These are phyloP conservation scores for Xylariomycetidae sp. DNA, from an alignment of 2,329 filamentous ascomycete genomes.

Conservation along the genomic window DNA sequence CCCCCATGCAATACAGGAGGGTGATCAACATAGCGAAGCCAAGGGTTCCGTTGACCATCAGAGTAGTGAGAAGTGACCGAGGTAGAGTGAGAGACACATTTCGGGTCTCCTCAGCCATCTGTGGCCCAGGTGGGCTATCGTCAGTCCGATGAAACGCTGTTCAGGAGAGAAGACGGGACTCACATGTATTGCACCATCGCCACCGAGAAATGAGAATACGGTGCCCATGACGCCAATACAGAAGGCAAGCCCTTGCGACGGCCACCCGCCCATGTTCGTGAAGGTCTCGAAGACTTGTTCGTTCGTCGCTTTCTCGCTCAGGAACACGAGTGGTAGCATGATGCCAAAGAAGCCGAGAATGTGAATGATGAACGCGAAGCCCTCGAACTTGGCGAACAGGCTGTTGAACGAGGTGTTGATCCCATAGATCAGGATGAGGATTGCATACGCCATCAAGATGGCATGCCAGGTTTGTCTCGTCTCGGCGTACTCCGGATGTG, in stretches of 20 bases:
- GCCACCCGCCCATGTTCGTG: slow-evolving; percentile 42
- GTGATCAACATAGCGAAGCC: slow-evolving; percentile 50
- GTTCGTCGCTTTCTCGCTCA: slow-evolving; percentile 25
- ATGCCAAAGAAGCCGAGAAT: slow-evolving; percentile 37
- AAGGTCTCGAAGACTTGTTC: slow-evolving; percentile 40
- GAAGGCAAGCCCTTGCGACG: slow-evolving; percentile 37
- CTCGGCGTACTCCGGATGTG: slow-evolving; percentile 24
- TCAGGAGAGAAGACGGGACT: slow-evolving; percentile 1
- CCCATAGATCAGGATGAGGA: no score
- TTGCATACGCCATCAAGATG: slow-evolving; percentile 32
- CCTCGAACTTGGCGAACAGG: slow-evolving; percentile 35
- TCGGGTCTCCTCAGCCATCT: slow-evolving; percentile 37
- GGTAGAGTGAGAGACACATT: slow-evolving; percentile 44
- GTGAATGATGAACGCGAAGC: slow-evolving; percentile 36
- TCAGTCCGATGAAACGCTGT: slow-evolving; percentile 29
- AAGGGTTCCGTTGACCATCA: slow-evolving; percentile 42
- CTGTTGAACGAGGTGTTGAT: slow-evolving; percentile 34
- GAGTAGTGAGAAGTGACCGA: slow-evolving; percentile 39
- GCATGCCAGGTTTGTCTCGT: slow-evolving; percentile 25
- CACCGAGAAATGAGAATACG: slow-evolving; percentile 7
- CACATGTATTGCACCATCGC: slow-evolving; percentile 3
- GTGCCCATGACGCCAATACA: slow-evolving; percentile 15
- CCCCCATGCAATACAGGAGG: slow-evolving; percentile 46
- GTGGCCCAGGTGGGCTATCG: slow-evolving; percentile 21
- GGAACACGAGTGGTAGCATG: slow-evolving; percentile 30